Evolutionary conservation across 805 yeast genomes (phyloP).

Genomic region (Alloascoidea africana): DNA sequence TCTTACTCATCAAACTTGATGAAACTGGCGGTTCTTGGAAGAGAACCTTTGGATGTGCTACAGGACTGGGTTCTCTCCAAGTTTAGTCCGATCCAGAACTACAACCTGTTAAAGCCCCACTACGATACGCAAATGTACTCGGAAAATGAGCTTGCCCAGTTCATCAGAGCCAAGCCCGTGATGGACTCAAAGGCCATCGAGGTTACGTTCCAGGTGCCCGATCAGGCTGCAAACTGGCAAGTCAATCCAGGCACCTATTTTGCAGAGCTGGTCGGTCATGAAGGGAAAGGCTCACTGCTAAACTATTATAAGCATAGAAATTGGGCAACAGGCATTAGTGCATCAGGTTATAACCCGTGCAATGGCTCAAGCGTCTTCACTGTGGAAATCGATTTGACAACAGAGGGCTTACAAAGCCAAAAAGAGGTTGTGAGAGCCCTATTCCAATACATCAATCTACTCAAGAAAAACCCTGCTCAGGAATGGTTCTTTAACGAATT

Average conservation of each 20-base stretch:
- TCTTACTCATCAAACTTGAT: constrained; percentile 78
- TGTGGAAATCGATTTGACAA: constrained; percentile 65
- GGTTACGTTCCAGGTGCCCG: constrained; percentile 62
- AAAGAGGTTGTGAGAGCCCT: constrained; percentile 38
- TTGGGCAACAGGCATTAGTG: constrained; percentile 68
- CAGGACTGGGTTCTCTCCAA: constrained; percentile 53
- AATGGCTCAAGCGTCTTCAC: constrained; percentile 53
- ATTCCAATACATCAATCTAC: constrained; percentile 62
- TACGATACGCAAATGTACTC: constrained; percentile 36
- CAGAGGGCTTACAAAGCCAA: constrained; percentile 46
- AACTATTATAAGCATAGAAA: constrained; percentile 53
- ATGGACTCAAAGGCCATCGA: constrained; percentile 62
- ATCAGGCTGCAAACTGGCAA: constrained; percentile 50
- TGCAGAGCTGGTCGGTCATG: constrained; percentile 85
- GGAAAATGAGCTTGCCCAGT: constrained; percentile 29
- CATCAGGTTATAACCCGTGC: constrained; percentile 56
- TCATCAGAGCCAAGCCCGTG: constrained; percentile 64
- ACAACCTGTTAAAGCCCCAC: constrained; percentile 24
- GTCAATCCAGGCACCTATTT: constrained; percentile 55
- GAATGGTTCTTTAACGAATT: constrained; percentile 74
- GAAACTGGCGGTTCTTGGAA: constrained; percentile 76
- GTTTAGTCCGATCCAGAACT: constrained; percentile 50
- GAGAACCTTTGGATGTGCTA: constrained; percentile 60
- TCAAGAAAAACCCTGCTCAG: constrained; percentile 44
- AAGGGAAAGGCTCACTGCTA: constrained; percentile 74